These are phyloP conservation scores for Mucor plumbeus DNA, from an alignment of 371 early-diverging fungal genomes.

Conservation along the genomic window DNA sequence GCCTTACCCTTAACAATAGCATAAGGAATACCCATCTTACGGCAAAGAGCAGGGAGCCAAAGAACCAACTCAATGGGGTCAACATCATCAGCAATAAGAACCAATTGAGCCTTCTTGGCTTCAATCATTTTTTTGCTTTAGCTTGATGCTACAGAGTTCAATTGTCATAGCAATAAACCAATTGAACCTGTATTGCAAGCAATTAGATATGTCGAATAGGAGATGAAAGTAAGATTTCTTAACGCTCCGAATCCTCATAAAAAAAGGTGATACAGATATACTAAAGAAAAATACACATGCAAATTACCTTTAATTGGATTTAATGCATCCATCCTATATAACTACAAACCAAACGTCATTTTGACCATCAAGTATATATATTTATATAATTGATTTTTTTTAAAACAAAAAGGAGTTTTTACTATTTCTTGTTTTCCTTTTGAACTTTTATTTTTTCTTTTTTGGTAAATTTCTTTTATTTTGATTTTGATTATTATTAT, in stretches of 20 bases:
- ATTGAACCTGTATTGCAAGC: no score
- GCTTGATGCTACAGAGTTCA: no score
- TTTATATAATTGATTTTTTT: not conserved
- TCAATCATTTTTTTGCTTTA: no score
- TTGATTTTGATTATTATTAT: not conserved
- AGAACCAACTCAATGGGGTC: no score
- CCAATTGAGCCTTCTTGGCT: no score
- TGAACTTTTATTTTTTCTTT: not conserved
- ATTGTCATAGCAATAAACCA: no score
- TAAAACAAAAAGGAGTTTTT: not conserved
- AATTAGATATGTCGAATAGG: not conserved
- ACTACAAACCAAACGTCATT: slow-evolving; percentile 11
- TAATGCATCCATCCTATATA: not conserved
- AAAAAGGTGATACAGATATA: not conserved
- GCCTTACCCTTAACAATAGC: no score
- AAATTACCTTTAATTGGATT: slow-evolving; percentile 5
- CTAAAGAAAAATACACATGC: slow-evolving; percentile 6
- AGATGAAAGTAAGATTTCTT: not conserved
- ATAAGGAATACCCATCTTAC: no score
- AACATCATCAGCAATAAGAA: no score
- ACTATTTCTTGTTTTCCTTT: not conserved
- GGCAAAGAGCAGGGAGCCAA: no score
- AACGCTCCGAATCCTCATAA: not conserved
- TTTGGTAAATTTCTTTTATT: not conserved
- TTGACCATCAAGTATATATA: not conserved